Evolutionary conservation across 2,329 filamentous ascomycete species (phyloP).

Genomic region (Myotisia sp.): DNA sequence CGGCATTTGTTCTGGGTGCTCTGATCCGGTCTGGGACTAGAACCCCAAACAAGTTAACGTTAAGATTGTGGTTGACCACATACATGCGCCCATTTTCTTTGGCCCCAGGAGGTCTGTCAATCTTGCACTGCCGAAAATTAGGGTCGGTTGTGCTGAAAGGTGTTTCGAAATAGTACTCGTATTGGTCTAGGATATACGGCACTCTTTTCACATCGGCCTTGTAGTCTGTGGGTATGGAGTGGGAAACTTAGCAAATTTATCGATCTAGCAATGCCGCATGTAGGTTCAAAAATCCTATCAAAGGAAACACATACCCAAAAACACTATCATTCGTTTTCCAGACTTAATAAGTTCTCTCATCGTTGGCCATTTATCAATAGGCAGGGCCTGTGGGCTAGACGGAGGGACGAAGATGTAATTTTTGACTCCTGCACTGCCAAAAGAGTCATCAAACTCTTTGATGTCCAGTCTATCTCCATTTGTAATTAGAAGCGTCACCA

Average conservation of each 20-base stretch:
- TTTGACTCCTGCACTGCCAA: conserved; percentile 20
- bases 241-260: background rate
- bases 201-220: conserved; percentile 25
- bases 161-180: conserved; percentile 35
- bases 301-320: conserved; percentile 22
- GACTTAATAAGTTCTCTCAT: conserved; percentile 27
- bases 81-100: conserved; percentile 31
- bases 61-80: conserved; percentile 37
- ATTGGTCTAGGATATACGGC: conserved; percentile 32
- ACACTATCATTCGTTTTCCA: conserved; percentile 32
- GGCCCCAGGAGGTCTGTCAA: conserved; percentile 30
- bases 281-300: background rate
- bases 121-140: conserved; percentile 29
- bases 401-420: conserved; percentile 26
- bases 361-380: conserved; percentile 30
- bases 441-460: conserved; percentile 21
- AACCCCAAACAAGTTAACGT: conserved; percentile 29
- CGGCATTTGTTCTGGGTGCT: conserved; percentile 31
- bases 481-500: conserved; percentile 49
- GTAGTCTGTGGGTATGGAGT: conserved; percentile 20
- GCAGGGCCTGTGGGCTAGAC: conserved; percentile 17
- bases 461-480: conserved; percentile 39
- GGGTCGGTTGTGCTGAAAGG: conserved; percentile 30
- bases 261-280: background rate
- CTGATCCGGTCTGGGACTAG: conserved; percentile 29